Base-by-base conservation (phyloP, 139 green algal species). In the Chlamydomonas schloesseri region DNA sequence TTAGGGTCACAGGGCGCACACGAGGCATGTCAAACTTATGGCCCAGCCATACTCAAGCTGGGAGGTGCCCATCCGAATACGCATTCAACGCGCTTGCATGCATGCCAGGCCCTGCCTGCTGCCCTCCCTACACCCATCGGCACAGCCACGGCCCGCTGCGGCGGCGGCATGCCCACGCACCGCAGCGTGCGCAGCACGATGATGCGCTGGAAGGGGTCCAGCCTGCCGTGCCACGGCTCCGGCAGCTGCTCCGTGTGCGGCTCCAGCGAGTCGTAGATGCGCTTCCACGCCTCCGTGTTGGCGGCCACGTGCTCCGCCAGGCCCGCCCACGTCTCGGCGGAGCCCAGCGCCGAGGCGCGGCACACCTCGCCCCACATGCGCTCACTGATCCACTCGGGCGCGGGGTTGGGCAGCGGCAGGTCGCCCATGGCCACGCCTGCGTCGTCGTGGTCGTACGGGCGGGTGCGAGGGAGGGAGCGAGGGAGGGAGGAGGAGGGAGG, bases 331-430 rank as follows among this genome's bases (percentile, higher is more conserved):
- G 9, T 90, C 91, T 76, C 46, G 28, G 33, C 71, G 81, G 81
- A 87, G 73, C 87, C 69, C 73, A 95, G 64, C 28, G 84, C 82
- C 23, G 90, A 94, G 31, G 83, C 82, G 18, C 94, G 85, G 84
- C 86, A 91, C 50, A 96, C 46, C 91, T 97, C 95, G 29, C 88
- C 90, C 95, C 95, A 97, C 87, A 91, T 88, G 73, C 93, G 93
- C 18, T 94, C 83, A 24, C 71, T 88, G 33, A 97, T 90, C 92
- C 93, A 96, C 42, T 88, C 87, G 6, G 92, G 87, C 10, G 83
- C 90, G 26, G 95, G 95, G 83, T 96, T 96, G 68, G 89, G 84
- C 23, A 71, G 24, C 23, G 86, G 90, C 33, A 90, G 73, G 34
- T 96, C 90, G 26, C 93, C 94, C 67, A 96, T 81, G 23, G 90